These are phyloP conservation scores for Baudoinia panamericana DNA, from an alignment of 495 filamentous ascomycete genomes.

Conservation along the genomic window DNA sequence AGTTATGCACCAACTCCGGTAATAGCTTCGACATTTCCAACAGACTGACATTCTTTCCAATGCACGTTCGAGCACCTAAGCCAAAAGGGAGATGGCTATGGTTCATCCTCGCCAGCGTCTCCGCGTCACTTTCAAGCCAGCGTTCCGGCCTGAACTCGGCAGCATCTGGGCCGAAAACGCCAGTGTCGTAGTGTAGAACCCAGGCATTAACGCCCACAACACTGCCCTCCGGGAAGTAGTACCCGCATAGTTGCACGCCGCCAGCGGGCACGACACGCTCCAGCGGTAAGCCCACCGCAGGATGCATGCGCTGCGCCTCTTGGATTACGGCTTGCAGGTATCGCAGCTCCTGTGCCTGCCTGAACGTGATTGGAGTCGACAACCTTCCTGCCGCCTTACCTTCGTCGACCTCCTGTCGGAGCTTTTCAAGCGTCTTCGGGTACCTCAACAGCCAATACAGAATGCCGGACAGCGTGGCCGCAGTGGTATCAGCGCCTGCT, in stretches of 20 bases:
- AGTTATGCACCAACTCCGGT: slow-evolving; percentile 22
- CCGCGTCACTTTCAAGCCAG: slow-evolving; percentile 13
- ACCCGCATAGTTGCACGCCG: slow-evolving; percentile 6
- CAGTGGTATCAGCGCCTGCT: slow-evolving; percentile 20
- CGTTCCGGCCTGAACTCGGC: slow-evolving; percentile 18
- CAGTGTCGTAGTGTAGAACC: neutral
- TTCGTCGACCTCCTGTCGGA: slow-evolving; percentile 8
- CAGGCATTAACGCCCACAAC: slow-evolving; percentile 15
- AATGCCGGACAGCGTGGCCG: slow-evolving; percentile 9
- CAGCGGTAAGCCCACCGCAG: slow-evolving; percentile 5
- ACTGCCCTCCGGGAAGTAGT: slow-evolving; percentile 12
- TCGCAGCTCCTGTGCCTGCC: slow-evolving; percentile 6
- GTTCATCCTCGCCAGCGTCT: neutral
- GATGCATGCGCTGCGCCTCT: slow-evolving; percentile 16
- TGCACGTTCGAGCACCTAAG: slow-evolving; percentile 7
- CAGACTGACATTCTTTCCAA: slow-evolving; percentile 10
- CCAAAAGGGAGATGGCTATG: slow-evolving; percentile 4
- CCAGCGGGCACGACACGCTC: slow-evolving; percentile 12
- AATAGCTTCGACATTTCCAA: slow-evolving; percentile 26
- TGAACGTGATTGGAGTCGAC: slow-evolving; percentile 8
- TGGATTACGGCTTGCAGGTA: slow-evolving; percentile 19
- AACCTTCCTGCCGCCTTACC: neutral
- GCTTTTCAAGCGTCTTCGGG: slow-evolving; percentile 1
- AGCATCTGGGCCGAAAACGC: slow-evolving; percentile 10
- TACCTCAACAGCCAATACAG: slow-evolving; percentile 12